phyloP scores from a whole-genome alignment of 2,329 filamentous ascomycete genomes.

The Phyllosticta citribraziliensis region DNA sequence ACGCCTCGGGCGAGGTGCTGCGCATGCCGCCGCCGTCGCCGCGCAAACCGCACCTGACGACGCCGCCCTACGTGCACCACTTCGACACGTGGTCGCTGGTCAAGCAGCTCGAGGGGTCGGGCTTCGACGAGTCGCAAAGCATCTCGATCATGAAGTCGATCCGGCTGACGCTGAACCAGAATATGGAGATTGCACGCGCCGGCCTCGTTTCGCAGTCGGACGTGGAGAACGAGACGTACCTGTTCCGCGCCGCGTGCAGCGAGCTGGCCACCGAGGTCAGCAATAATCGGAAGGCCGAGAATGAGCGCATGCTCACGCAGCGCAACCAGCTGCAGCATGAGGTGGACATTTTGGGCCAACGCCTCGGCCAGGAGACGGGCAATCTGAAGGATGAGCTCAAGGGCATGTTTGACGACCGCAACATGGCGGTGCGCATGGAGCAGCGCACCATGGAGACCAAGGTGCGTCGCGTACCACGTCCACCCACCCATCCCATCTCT shows the following conservation, averaged over 20 bases:
- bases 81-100: slow-evolving; percentile 93
- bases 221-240: slow-evolving; percentile 77
- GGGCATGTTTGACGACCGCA: slow-evolving; percentile 91
- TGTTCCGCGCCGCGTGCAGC: slow-evolving; percentile 88
- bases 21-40: slow-evolving; percentile 32
- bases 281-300: slow-evolving; percentile 63
- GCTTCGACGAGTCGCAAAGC: slow-evolving; percentile 65
- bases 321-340: slow-evolving; percentile 84
- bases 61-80: slow-evolving; percentile 81
- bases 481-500: too few relatives aligned
- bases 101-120: slow-evolving; percentile 60
- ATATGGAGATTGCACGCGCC: slow-evolving; percentile 70
- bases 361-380: slow-evolving; percentile 70
- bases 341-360: slow-evolving; percentile 82
- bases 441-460: slow-evolving; percentile 76
- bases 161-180: slow-evolving; percentile 62
- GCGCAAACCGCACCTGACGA: slow-evolving; percentile 57
- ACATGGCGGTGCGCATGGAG: slow-evolving; percentile 83
- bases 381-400: slow-evolving; percentile 84
- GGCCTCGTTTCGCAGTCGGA: slow-evolving; percentile 82
- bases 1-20: slow-evolving; percentile 31
- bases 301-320: slow-evolving; percentile 74
- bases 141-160: slow-evolving; percentile 89
- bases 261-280: slow-evolving; percentile 82
- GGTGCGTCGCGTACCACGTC: slow-evolving; percentile 34